Conservation (phyloP, 2,329 filamentous ascomycete genomes). For the Neurospora crassa region DNA sequence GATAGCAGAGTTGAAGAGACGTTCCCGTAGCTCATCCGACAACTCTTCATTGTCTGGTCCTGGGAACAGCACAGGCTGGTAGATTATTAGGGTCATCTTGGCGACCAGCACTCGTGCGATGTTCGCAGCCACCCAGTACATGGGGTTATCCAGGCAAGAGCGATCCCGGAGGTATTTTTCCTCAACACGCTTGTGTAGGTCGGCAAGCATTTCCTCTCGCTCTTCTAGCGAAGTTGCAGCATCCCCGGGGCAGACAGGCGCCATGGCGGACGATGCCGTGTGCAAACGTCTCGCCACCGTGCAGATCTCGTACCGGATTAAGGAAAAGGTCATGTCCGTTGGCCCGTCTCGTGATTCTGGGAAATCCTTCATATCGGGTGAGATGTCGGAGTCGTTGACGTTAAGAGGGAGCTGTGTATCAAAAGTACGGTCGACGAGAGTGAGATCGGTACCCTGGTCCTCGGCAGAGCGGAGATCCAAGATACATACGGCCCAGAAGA, state of each 20-base stretch:
- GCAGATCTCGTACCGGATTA: slow-evolving; percentile 35
- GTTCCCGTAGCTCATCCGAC: slow-evolving; percentile 22
- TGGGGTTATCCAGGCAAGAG: slow-evolving; percentile 32
- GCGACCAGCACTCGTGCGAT: slow-evolving; percentile 40
- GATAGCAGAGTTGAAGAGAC: slow-evolving; percentile 38
- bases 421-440: slow-evolving; percentile 34
- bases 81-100: slow-evolving; percentile 45
- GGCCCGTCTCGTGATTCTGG: slow-evolving; percentile 39
- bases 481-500: slow-evolving; percentile 53
- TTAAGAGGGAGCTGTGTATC: slow-evolving; percentile 48
- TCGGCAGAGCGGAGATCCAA: slow-evolving; percentile 52
- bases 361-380: slow-evolving; percentile 34
- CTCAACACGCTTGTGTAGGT: slow-evolving; percentile 34
- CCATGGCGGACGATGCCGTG: slow-evolving; percentile 25
- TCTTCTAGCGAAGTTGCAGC: slow-evolving; percentile 29
- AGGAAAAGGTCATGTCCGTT: slow-evolving; percentile 42
- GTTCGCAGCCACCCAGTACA: slow-evolving; percentile 42
- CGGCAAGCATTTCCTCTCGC: slow-evolving; percentile 27
- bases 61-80: slow-evolving; percentile 40
- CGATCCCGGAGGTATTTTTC: slow-evolving; percentile 42
- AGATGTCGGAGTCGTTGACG: slow-evolving; percentile 45
- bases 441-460: slow-evolving; percentile 45
- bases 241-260: slow-evolving; percentile 22
- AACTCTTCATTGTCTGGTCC: slow-evolving; percentile 24
- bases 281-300: slow-evolving; percentile 30